Conservation (phyloP, 2,329 filamentous ascomycete species). For the Aaosphaeria pasadenensis region DNA sequence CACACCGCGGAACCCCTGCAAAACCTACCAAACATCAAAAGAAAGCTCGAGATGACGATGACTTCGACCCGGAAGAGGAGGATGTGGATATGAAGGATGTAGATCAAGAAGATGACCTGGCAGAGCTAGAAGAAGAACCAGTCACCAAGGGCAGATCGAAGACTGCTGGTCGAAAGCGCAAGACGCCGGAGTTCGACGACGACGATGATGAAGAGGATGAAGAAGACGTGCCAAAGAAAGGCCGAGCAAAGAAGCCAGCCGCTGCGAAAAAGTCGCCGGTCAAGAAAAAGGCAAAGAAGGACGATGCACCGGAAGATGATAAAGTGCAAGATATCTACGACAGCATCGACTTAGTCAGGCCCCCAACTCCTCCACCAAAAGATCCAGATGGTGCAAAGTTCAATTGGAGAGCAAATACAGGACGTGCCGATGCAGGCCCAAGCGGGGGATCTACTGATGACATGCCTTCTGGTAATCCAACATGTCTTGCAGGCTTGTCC, state of each 20-base stretch:
- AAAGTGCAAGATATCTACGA: conserved; percentile 81
- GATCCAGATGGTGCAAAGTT: conserved; percentile 69
- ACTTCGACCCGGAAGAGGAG: conserved; percentile 40
- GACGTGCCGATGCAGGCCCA: conserved; percentile 60
- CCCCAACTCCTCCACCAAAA: conserved; percentile 78
- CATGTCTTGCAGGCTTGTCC: conserved; percentile 82
- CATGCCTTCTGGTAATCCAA: conserved; percentile 77
- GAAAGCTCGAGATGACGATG: conserved; percentile 41
- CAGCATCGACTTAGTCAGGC: conserved; percentile 76
- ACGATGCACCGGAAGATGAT: conserved; percentile 63
- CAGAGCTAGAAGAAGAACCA: conserved; percentile 42
- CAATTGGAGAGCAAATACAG: conserved; percentile 62
- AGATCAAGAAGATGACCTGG: conserved; percentile 45
- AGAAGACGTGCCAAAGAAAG: conserved; percentile 57
- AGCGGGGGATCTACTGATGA: conserved; percentile 61
- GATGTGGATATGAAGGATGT: conserved; percentile 55
- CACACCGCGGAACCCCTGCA: conserved; percentile 36
- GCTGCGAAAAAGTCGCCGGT: conserved; percentile 48
- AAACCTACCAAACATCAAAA: conserved; percentile 45
- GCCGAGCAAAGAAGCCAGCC: conserved; percentile 33
- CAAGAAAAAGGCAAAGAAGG: conserved; percentile 61
- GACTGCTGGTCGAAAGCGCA: conserved; percentile 56
- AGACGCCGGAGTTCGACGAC: conserved; percentile 51
- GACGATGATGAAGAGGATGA: conserved; percentile 54
- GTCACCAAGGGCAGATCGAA: conserved; percentile 39